Percentiles rank a stretch among this genome's conserved stretches.
Conservation (phyloP, 352 stramenopile genomes). For the Phytopythium helicoides region DNA sequence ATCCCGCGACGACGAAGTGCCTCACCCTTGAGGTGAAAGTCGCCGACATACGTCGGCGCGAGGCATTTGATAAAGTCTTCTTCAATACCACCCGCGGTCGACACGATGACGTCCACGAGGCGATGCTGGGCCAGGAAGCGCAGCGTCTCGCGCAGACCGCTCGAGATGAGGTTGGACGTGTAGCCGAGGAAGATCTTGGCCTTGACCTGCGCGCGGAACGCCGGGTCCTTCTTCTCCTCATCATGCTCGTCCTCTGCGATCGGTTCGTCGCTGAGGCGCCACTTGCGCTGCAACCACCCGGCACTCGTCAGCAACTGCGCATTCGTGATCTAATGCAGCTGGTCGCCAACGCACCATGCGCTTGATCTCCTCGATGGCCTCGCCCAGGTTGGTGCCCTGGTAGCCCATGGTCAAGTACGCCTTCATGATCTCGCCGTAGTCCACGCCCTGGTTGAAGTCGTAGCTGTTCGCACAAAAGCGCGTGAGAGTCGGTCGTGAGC, state of each 20-base stretch:
- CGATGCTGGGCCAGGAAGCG: constrained; percentile 98
- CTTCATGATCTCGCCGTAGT: constrained; percentile 86
- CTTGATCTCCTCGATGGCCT: constrained; percentile 98
- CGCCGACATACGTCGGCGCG: constrained; percentile 96
- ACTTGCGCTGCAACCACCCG: constrained; percentile 75
- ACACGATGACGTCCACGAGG: constrained; percentile 98
- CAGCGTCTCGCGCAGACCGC: constrained; percentile 96
- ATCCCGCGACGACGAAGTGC: constrained; percentile 95
- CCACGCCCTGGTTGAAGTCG: constrained; percentile 89
- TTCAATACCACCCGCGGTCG: constrained; percentile 89
- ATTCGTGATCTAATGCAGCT: neutral
- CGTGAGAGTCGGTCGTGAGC: neutral
- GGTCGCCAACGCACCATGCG: constrained; percentile 84
- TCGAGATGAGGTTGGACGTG: constrained; percentile 99
- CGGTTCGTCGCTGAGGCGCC: constrained; percentile 94
- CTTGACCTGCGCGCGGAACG: constrained; percentile 84
- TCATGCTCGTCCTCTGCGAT: constrained; percentile 93
- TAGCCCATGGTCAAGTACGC: constrained; percentile 89
- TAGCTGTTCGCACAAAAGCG: constrained; percentile 43
- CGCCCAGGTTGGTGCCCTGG: constrained; percentile 96
- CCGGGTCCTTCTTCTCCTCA: constrained; percentile 76
- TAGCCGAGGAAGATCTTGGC: constrained; percentile 99
- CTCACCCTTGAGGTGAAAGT: constrained; percentile 95
- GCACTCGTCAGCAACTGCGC: neutral
- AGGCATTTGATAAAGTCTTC: constrained; percentile 99